phyloP scores from a whole-genome alignment of 345 rosid genomes.

The Eucalyptus tenuipes region DNA sequence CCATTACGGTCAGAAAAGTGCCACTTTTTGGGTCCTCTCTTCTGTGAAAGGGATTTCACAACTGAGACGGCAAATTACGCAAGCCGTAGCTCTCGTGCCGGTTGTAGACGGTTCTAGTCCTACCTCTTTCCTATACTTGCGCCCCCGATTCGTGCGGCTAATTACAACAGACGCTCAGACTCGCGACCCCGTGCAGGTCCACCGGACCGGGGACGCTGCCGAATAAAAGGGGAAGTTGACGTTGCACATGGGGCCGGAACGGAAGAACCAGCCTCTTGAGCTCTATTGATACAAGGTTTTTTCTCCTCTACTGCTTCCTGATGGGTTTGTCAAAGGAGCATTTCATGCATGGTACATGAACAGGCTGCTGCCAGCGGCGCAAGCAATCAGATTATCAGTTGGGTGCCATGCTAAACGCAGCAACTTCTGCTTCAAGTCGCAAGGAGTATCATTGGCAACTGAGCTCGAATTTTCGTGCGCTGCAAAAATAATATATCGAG shows the following conservation, averaged over 20 bases:
- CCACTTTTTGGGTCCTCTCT: background rate
- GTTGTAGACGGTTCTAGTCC: background rate
- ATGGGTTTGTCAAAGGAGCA: background rate
- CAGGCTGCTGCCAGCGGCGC: constrained; percentile 49
- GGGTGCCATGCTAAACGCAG: constrained; percentile 62
- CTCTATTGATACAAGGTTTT: background rate
- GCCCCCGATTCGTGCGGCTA: background rate
- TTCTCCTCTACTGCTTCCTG: background rate
- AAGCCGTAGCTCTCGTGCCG: background rate
- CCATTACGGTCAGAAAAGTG: background rate
- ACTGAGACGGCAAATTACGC: background rate
- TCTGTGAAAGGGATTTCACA: background rate
- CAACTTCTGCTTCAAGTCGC: constrained; percentile 30
- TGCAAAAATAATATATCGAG: background rate
- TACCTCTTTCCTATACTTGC: background rate
- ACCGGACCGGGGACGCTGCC: background rate
- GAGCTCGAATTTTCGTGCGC: constrained; percentile 23
- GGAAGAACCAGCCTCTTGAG: background rate
- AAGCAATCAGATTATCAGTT: constrained; percentile 31
- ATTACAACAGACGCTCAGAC: background rate
- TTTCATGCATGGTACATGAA: constrained; percentile 35
- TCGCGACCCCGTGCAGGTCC: background rate
- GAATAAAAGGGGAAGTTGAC: background rate
- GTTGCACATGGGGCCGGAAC: background rate
- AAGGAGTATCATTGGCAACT: constrained; percentile 3